Evolutionary conservation across 2,329 filamentous ascomycete species (phyloP), one percentile per base, ranked within the genome.

Genomic region (Beauveria varroae): DNA sequence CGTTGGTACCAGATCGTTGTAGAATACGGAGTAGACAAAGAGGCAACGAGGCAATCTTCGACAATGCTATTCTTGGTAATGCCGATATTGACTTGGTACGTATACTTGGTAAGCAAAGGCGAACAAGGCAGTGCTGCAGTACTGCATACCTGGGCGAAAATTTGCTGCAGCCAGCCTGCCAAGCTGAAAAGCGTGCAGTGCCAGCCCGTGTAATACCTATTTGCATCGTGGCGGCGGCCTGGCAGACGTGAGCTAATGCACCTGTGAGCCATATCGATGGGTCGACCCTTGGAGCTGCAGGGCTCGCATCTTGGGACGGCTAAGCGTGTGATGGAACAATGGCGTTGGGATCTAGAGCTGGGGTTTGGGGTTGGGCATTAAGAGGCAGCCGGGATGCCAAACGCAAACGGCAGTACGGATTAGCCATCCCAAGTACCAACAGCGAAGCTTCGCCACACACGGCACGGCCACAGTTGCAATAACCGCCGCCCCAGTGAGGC

Each of bases 401-500:
- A 18, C 30, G 16, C 56, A n/a, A 50, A 57, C 52, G 30, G 20
- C 55, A 57, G 34, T 41, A n/a, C n/a, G n/a, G n/a, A n/a, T n/a
- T n/a, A 57, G 44, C 44, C 34, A 59, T 51, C 57, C 41, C 28
- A 22, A 59, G 26, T 40, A 34, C 20, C n/a, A n/a, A n/a, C n/a
- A 49, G 14, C 14, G n/a, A 20, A 68, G 69, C 75, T 76, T 71
- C 74, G 75, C 76, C 75, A 77, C 75, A 71, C 60, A 34, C 50
- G 61, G 62, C 60, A 34, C 51, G 61, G 62, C 63, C 60, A 63
- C 63, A 65, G 57, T 66, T 46, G 41, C 10, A 44, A 3, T 30
- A 30, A 14, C 60, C 56, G 56, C 65, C 63, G 63, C 57, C 61
- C 65, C 65, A 57, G 65, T 74, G 74, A 76, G 75, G 74, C 75